Evolutionary conservation across 768 basidiomycete species (phyloP), one percentile per base, ranked within the genome.

Genomic region (Amylocystis lapponica): DNA sequence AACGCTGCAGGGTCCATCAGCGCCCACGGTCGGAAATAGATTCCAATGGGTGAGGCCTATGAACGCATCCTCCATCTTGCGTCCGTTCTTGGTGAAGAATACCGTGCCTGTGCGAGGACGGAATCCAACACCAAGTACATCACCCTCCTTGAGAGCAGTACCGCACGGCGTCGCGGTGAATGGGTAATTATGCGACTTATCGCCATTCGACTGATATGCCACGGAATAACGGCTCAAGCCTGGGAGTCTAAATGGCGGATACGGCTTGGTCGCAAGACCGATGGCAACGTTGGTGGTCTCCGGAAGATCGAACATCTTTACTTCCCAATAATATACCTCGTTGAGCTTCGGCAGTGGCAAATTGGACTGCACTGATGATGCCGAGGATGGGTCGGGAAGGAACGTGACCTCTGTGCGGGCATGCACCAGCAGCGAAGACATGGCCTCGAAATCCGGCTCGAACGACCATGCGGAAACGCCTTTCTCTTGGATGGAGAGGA

Each of bases 401-500:
- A 99, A 99, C 5, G 94, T 96, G 54, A 99, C 86, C 67, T 99
- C 96, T 0, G 96, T 99, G 37, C 96, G 82, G 17, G 89, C 83
- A 55, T 96, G 92, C 38, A 99, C 95, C 31, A 97, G 77, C 34
- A 98, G 74, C 7, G 89, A 91, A 50, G 88, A 85, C 61, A 93
- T 80, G 41, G 90, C 85, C 65, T 98, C 94, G 61, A 94, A 97
- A 62, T 98, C 96, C 27, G 96, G 96, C 63, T 99, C 96, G 60
- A 99, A 99, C 29, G 83, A 93, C 96, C 96, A 99, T 14, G 96
- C 96, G 21, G 94, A 95, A 34, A 99, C 95, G 52, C 96, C 96
- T 59, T 99, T 99, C 67, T 99, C 96, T 62, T 99, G 96, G 45
- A 99, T 99, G 21, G 94, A 93, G 17, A 99, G 81, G 67, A 98